phyloP scores from a whole-genome alignment of 2,329 filamentous ascomycete species.

The Aspergillus flavus region DNA sequence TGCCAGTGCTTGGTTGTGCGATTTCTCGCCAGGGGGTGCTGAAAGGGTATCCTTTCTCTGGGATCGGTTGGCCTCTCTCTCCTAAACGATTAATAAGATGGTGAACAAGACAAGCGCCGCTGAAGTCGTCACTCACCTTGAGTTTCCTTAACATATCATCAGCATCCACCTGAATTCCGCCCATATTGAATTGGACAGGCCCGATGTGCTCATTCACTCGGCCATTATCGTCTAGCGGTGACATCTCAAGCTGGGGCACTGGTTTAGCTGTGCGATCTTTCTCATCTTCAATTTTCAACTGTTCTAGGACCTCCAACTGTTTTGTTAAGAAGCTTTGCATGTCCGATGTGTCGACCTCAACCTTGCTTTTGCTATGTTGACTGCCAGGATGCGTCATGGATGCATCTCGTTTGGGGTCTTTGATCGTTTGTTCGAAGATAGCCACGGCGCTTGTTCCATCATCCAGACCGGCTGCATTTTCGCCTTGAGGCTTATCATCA shows the following conservation, averaged over 20 bases:
- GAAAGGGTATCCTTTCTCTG: conserved; percentile 38
- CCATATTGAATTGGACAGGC: conserved; percentile 96
- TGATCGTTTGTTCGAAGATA: conserved; percentile 78
- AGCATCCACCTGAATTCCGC: conserved; percentile 92
- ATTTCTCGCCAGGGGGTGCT: conserved; percentile 48
- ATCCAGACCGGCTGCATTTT: conserved; percentile 22
- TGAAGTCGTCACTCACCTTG: conserved; percentile 61
- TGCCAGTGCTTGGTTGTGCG: conserved; percentile 62
- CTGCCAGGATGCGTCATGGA: conserved; percentile 56
- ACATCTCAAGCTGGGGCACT: conserved; percentile 39
- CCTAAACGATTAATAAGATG: conserved; percentile 29
- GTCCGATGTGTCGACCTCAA: conserved; percentile 69
- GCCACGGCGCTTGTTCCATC: conserved; percentile 64
- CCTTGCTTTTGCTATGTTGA: conserved; percentile 42
- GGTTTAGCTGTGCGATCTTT: conserved; percentile 41
- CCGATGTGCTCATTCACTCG: conserved; percentile 79
- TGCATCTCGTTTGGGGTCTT: conserved; percentile 69
- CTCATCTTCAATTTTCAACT: conserved; percentile 59
- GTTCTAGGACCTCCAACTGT: conserved; percentile 76
- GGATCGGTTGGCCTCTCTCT: conserved; percentile 46
- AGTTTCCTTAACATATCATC: conserved; percentile 88
- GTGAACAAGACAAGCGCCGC: not conserved
- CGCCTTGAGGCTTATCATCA: conserved; percentile 29
- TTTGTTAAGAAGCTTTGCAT: conserved; percentile 75
- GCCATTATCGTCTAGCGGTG: conserved; percentile 40